These are phyloP conservation scores for Epichloe aotearoae DNA, from an alignment of 2,329 filamentous ascomycete genomes.

Conservation along the genomic window DNA sequence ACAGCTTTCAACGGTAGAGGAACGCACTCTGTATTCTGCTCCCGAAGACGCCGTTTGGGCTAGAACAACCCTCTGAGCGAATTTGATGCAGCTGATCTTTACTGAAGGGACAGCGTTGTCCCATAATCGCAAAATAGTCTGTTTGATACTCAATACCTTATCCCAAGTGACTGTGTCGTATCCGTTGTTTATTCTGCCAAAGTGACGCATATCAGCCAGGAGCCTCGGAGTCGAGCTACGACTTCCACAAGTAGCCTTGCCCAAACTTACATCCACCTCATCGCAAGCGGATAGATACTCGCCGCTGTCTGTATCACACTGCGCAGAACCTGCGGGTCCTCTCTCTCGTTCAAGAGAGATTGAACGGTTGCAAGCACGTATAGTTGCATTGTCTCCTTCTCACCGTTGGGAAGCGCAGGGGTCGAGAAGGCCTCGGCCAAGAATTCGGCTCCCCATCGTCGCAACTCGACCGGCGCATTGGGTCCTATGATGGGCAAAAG, in stretches of 20 bases:
- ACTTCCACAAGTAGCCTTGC: constrained; percentile 17
- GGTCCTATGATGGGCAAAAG: constrained; percentile 84
- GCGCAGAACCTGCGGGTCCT: constrained; percentile 71
- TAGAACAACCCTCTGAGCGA: constrained; percentile 83
- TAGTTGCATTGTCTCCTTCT: constrained; percentile 70
- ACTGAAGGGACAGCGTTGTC: constrained; percentile 64
- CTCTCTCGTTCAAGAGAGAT: constrained; percentile 53
- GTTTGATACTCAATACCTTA: constrained; percentile 77
- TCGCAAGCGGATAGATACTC: constrained; percentile 83
- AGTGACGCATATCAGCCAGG: not conserved
- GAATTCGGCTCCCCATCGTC: constrained; percentile 94
- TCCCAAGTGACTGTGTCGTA: constrained; percentile 77
- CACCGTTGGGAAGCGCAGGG: constrained; percentile 61
- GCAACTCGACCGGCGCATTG: constrained; percentile 61
- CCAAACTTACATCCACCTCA: constrained; percentile 85
- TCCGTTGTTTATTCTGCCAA: constrained; percentile 67
- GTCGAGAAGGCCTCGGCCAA: constrained; percentile 91
- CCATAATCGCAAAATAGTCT: constrained; percentile 79
- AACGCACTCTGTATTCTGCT: constrained; percentile 67
- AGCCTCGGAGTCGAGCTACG: not conserved
- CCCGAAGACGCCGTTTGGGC: constrained; percentile 79
- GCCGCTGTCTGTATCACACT: constrained; percentile 78
- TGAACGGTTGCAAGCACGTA: constrained; percentile 67
- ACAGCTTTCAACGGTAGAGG: not conserved
- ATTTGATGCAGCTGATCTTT: constrained; percentile 92